phyloP scores from a whole-genome alignment of 2,329 filamentous ascomycete genomes.

The Sphaerulina musiva region DNA sequence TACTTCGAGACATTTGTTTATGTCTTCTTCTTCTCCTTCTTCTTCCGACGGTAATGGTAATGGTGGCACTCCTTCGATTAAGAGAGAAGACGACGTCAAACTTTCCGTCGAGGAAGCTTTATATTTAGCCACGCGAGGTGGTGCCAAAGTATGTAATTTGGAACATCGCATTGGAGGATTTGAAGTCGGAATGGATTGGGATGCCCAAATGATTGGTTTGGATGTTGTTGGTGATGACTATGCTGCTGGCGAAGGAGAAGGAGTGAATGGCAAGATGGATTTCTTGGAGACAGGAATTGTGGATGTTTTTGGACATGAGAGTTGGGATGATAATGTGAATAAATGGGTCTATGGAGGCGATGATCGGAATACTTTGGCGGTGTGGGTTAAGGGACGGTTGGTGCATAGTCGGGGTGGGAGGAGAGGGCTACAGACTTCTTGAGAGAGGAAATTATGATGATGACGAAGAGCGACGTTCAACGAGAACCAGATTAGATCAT shows the following conservation, averaged over 20 bases:
- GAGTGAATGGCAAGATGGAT: neutral
- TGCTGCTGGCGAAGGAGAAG: slow-evolving; percentile 15
- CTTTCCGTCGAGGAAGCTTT: slow-evolving; percentile 79
- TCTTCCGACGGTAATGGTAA: too few species aligned
- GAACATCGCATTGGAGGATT: slow-evolving; percentile 68
- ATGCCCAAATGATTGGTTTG: slow-evolving; percentile 75
- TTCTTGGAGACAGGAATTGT: slow-evolving; percentile 52
- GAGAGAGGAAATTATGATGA: too few species aligned
- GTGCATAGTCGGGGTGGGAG: slow-evolving; percentile 54
- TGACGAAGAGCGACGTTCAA: too few species aligned
- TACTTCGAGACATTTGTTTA: slow-evolving; percentile 65
- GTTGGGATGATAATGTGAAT: slow-evolving; percentile 74
- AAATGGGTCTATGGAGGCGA: slow-evolving; percentile 96
- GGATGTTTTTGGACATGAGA: slow-evolving; percentile 86
- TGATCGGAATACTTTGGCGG: slow-evolving; percentile 78
- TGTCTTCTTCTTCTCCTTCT: slow-evolving; percentile 33
- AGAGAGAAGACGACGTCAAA: slow-evolving; percentile 40
- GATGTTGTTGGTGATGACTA: slow-evolving; percentile 34
- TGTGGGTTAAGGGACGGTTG: slow-evolving; percentile 81
- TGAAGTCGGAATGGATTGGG: slow-evolving; percentile 80
- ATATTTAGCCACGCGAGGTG: slow-evolving; percentile 81
- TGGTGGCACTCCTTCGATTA: slow-evolving; percentile 3
- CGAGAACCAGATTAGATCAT: too few species aligned
- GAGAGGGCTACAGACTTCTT: neutral
- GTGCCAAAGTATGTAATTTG: slow-evolving; percentile 73